phyloP scores from a whole-genome alignment of 2,329 filamentous ascomycete genomes.

The Metarhizium album region DNA sequence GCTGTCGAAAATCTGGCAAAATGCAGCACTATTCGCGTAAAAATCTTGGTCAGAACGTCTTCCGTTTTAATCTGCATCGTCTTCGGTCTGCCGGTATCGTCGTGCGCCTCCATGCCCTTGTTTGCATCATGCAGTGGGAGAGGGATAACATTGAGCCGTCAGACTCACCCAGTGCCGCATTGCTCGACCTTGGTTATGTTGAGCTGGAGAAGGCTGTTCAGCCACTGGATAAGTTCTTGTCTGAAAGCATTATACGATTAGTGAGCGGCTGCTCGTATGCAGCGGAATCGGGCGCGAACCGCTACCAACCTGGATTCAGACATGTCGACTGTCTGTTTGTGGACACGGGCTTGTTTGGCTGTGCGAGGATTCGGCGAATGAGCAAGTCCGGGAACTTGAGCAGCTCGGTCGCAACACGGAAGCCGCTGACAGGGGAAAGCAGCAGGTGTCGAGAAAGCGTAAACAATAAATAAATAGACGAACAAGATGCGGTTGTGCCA shows the following conservation, averaged over 20 bases:
- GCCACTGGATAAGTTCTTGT: slow-evolving; percentile 92
- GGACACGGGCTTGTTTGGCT: neutral
- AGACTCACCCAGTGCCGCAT: slow-evolving; percentile 80
- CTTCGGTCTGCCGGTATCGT: neutral
- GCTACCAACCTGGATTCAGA: slow-evolving; percentile 35
- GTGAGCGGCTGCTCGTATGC: slow-evolving; percentile 4
- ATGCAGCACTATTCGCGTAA: slow-evolving; percentile 58
- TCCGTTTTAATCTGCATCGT: slow-evolving; percentile 1
- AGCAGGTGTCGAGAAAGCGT: slow-evolving; percentile 4
- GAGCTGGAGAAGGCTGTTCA: slow-evolving; percentile 94
- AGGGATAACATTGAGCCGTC: slow-evolving; percentile 8
- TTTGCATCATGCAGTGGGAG: slow-evolving; percentile 5
- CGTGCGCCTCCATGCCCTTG: neutral
- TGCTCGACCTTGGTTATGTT: slow-evolving; percentile 99
- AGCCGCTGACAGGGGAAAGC: neutral
- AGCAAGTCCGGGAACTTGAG: neutral
- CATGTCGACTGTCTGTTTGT: slow-evolving; percentile 26
- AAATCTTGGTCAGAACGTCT: neutral
- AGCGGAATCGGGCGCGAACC: neutral
- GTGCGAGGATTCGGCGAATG: neutral
- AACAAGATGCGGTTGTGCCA: slow-evolving; percentile 2
- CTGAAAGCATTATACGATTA: slow-evolving; percentile 37
- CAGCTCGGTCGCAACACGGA: neutral
- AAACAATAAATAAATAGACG: neutral
- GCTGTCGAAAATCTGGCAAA: slow-evolving; percentile 97